Evolutionary conservation across 768 basidiomycete species (phyloP).

Genomic region (Pseudohyphozyma bogoriensis): DNA sequence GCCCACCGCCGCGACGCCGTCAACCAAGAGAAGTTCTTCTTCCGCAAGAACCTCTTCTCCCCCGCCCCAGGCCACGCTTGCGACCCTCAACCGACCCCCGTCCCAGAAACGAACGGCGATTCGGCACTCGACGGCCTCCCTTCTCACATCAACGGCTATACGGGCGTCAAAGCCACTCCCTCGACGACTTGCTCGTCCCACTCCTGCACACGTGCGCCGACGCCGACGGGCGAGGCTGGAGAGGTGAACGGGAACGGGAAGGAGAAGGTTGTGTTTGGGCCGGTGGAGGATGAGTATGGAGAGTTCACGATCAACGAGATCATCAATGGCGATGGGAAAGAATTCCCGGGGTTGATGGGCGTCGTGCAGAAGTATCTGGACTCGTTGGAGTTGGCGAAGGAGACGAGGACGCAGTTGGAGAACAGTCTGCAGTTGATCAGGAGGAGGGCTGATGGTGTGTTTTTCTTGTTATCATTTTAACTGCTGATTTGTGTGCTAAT

Average conservation of each 20-base stretch:
- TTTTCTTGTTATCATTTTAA: no score
- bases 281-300: conserved; percentile 72
- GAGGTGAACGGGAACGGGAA: conserved; percentile 24
- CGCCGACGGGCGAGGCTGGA: conserved; percentile 4
- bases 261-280: conserved; percentile 31
- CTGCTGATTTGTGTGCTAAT: not conserved
- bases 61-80: conserved; percentile 19
- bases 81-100: conserved; percentile 10
- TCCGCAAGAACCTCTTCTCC: conserved; percentile 71
- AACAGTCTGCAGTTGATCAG: conserved; percentile 64
- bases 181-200: conserved; percentile 22
- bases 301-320: conserved; percentile 89
- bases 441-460: conserved; percentile 65
- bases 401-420: conserved; percentile 40
- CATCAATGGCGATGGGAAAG: conserved; percentile 56
- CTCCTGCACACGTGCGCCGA: conserved; percentile 20
- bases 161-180: not conserved
- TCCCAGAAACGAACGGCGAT: no score
- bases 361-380: conserved; percentile 52
- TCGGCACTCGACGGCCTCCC: conserved; percentile 19
- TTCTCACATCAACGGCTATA: conserved; percentile 32
- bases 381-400: conserved; percentile 56
- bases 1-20: conserved; percentile 79
- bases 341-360: conserved; percentile 16
- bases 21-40: conserved; percentile 65